A percentile compares a stretch with the other conserved stretches of the same genome.
phyloP scores from a whole-genome alignment of 2,329 filamentous ascomycete genomes.

The Curvularia spicifera region DNA sequence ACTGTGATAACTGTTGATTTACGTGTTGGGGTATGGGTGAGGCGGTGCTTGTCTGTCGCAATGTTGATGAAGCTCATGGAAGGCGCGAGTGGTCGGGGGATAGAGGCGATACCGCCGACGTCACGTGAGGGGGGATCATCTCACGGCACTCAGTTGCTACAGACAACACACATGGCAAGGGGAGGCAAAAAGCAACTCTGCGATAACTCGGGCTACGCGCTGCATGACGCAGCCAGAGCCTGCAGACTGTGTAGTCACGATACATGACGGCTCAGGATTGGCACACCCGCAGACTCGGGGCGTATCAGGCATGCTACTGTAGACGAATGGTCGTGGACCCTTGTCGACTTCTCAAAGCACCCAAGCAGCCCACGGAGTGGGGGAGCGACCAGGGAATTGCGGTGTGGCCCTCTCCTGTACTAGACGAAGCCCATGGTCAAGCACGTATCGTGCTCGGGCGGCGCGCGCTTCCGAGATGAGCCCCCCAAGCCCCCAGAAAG shows the following conservation, averaged over 20 bases:
- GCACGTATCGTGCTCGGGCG: neutral
- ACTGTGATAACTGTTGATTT: conserved; percentile 3
- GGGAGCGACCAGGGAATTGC: neutral
- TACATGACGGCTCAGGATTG: neutral
- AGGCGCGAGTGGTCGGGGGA: conserved; percentile 29
- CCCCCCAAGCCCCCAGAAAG: conserved; percentile 4
- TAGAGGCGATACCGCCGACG: conserved; percentile 32
- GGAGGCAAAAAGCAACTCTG: conserved; percentile 9
- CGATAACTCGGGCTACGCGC: conserved; percentile 1
- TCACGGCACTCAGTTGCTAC: conserved; percentile 3
- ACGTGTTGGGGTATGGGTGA: conserved; percentile 8
- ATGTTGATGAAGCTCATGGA: conserved; percentile 38
- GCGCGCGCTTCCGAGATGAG: conserved; percentile 3
- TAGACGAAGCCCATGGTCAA: neutral
- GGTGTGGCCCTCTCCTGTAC: conserved; percentile 1
- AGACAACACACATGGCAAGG: conserved; percentile 8
- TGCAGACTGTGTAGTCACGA: neutral
- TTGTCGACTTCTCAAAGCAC: conserved; percentile 11
- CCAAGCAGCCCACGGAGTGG: neutral
- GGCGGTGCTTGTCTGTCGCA: conserved; percentile 29
- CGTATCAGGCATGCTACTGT: conserved; percentile 10
- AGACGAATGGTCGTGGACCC: conserved; percentile 16
- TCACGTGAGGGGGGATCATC: conserved; percentile 23
- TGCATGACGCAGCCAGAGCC: neutral
- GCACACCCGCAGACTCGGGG: conserved; percentile 5